These are phyloP conservation scores for Pugionium dolabratum DNA, from an alignment of 345 rosid species.

Conservation along the genomic window DNA sequence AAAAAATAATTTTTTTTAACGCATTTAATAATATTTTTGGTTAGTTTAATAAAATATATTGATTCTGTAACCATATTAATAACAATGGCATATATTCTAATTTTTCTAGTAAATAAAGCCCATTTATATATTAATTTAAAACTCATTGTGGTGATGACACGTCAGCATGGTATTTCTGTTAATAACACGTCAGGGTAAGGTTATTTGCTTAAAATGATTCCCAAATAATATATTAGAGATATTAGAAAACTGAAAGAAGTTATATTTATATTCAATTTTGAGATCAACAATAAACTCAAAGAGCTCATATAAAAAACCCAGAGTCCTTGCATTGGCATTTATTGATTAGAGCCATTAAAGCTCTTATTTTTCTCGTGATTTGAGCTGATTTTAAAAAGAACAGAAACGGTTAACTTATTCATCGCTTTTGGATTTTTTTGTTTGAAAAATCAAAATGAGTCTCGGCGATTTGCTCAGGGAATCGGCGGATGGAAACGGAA, in stretches of 20 bases:
- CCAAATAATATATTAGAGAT: no score
- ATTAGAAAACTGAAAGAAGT: not conserved
- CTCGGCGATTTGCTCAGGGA: constrained; percentile 41
- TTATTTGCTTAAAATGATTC: no score
- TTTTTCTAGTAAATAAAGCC: no score
- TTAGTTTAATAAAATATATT: no score
- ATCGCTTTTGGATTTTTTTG: not conserved
- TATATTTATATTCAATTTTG: constrained; percentile 24
- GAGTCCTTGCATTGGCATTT: constrained; percentile 31
- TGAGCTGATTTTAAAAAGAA: constrained; percentile 8
- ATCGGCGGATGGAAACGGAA: constrained; percentile 26
- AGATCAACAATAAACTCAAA: constrained; percentile 15
- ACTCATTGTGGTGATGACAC: no score
- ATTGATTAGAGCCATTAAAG: constrained; percentile 38
- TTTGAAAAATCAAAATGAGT: constrained; percentile 29
- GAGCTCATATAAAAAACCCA: constrained; percentile 6
- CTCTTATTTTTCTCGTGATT: constrained; percentile 36
- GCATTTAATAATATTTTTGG: no score
- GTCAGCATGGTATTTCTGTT: no score
- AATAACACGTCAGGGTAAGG: no score
- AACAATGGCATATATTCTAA: no score
- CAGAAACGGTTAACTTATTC: constrained; percentile 6
- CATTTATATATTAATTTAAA: no score
- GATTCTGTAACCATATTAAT: no score
- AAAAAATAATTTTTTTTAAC: no score